A percentile compares a stretch with the other conserved stretches of the same genome.
phyloP scores from a whole-genome alignment of 495 filamentous ascomycete genomes.

The Ramalina intermedia region DNA sequence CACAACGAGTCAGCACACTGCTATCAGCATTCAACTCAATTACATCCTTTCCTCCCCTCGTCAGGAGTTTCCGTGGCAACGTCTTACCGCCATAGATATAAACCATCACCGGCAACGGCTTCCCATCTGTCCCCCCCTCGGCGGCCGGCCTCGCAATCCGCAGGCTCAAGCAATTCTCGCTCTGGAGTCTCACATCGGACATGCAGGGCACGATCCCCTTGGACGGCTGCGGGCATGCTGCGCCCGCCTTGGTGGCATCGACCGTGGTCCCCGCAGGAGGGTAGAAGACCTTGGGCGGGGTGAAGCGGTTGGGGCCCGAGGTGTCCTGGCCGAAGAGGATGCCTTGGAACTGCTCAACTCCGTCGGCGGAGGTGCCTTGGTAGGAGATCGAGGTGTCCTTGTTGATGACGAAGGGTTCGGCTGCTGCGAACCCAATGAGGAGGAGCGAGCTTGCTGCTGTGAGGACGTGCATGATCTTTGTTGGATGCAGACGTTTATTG shows the following conservation, averaged over 20 bases:
- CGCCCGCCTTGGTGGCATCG: slow-evolving; percentile 26
- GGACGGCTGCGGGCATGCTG: slow-evolving; percentile 22
- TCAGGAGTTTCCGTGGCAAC: no score
- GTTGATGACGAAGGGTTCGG: not conserved
- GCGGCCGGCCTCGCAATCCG: slow-evolving; percentile 2
- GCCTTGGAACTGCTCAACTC: slow-evolving; percentile 30
- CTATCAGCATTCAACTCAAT: no score
- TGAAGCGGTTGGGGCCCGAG: slow-evolving; percentile 28
- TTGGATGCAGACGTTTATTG: no score
- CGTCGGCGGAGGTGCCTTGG: slow-evolving; percentile 5
- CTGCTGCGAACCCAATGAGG: not conserved
- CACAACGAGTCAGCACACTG: not conserved
- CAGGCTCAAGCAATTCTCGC: slow-evolving; percentile 14
- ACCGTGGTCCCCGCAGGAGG: slow-evolving; percentile 20
- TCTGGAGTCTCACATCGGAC: not conserved
- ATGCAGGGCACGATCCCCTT: not conserved
- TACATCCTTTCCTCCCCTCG: no score
- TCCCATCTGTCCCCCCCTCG: slow-evolving; percentile 15
- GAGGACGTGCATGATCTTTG: no score
- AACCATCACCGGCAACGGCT: slow-evolving; percentile 26
- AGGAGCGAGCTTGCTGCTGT: no score
- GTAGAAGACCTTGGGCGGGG: slow-evolving; percentile 23
- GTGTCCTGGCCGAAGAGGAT: slow-evolving; percentile 34
- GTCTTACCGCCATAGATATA: slow-evolving; percentile 31
- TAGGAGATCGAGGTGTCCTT: not conserved